Evolutionary conservation across 257 asterid species (phyloP).

Genomic region (Plantago major): DNA sequence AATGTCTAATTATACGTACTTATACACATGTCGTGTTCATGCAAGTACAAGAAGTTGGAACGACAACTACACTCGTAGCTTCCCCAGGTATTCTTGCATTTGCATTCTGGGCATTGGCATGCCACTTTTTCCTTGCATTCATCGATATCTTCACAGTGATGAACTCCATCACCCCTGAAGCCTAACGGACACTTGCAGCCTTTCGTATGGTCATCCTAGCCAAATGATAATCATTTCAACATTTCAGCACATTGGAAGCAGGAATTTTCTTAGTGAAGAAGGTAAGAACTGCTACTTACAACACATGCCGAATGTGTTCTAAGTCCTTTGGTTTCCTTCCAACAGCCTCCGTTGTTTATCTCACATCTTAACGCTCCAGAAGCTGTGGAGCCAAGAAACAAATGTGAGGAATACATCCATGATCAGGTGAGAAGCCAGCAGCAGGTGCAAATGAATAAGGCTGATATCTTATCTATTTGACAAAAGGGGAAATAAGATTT

Average conservation of each 20-base stretch:
- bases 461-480: no score
- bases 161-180: slow-evolving; percentile 88
- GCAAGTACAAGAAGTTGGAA: slow-evolving; percentile 44
- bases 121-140: slow-evolving; percentile 70
- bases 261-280: not conserved
- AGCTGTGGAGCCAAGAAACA: slow-evolving; percentile 37
- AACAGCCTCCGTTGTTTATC: slow-evolving; percentile 87
- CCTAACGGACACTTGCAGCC: slow-evolving; percentile 96
- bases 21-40: slow-evolving; percentile 82
- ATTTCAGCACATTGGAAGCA: slow-evolving; percentile 5
- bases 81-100: slow-evolving; percentile 53
- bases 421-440: not conserved
- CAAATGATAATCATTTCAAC: slow-evolving; percentile 19
- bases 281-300: slow-evolving; percentile 30
- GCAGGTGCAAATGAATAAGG: slow-evolving; percentile 4
- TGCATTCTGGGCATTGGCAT: slow-evolving; percentile 49
- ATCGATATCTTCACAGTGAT: slow-evolving; percentile 77
- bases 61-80: slow-evolving; percentile 45
- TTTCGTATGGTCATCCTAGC: slow-evolving; percentile 70
- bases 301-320: slow-evolving; percentile 81
- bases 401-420: not conserved
- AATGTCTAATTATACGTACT: slow-evolving; percentile 32
- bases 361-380: slow-evolving; percentile 86
- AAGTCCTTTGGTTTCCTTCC: slow-evolving; percentile 69
- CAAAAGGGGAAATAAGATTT: no score